A percentile compares a stretch with the other conserved stretches of the same genome.
phyloP scores from a whole-genome alignment of 495 filamentous ascomycete genomes.

The Aspergillus campestris region DNA sequence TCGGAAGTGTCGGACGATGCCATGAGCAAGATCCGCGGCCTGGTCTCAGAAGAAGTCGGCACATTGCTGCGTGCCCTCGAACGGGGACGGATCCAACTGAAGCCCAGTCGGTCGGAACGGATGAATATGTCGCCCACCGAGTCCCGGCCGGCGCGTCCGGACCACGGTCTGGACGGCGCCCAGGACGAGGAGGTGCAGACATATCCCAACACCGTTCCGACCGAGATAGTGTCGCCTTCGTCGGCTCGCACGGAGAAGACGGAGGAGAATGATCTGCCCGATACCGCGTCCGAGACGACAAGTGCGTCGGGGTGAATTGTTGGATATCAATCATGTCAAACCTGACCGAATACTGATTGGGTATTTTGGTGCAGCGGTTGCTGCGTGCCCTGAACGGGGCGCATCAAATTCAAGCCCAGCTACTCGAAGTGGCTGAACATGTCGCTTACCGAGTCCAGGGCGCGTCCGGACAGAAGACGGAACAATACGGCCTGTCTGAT shows the following conservation, averaged over 20 bases:
- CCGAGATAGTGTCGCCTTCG: constrained; percentile 22
- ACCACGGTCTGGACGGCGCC: constrained; percentile 9
- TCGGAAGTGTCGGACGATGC: constrained; percentile 32
- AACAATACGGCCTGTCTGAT: too few species aligned
- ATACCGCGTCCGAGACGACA: constrained; percentile 21
- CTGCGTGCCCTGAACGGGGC: too few species aligned
- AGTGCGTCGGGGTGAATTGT: constrained; percentile 5
- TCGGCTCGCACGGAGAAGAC: constrained; percentile 7
- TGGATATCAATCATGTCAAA: too few species aligned
- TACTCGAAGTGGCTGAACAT: too few species aligned
- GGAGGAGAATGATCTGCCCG: constrained; percentile 17
- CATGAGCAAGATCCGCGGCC: constrained; percentile 30
- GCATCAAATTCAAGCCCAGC: too few species aligned
- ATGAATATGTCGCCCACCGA: constrained; percentile 26
- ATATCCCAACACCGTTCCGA: constrained; percentile 22
- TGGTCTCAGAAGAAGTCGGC: constrained; percentile 31
- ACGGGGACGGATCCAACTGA: constrained; percentile 25
- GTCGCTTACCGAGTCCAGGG: too few species aligned
- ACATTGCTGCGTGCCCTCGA: constrained; percentile 30
- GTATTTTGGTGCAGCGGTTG: too few species aligned
- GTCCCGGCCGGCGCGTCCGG: constrained; percentile 16
- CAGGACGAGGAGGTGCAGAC: constrained; percentile 19
- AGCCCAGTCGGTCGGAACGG: constrained; percentile 26
- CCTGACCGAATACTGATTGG: too few species aligned
- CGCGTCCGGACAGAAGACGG: too few species aligned